Base-by-base conservation (phyloP, 805 yeast species). In the Ogataea salicorniae region DNA sequence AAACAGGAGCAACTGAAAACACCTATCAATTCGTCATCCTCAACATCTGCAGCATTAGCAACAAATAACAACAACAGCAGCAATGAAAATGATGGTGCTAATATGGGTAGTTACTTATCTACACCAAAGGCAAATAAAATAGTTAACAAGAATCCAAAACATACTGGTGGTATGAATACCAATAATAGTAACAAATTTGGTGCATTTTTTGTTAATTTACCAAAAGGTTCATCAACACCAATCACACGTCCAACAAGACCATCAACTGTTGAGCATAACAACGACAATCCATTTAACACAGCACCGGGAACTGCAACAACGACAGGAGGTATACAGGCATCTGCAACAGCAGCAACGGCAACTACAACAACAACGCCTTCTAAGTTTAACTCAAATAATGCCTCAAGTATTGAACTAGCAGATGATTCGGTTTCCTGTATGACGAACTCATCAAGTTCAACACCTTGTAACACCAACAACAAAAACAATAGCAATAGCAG, bases 71-170 rank as follows among this genome's bases (percentile, higher is more conserved):
- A 15, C 17, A 8, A 41, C n/a, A 7, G 9, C 23, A 20, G 16
- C 11, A 34, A 5, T 20, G 18, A 34, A 5, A 34, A 26, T n/a
- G 34, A 41, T 11, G 18, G 20, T 20, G n/a, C 9, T 22, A 43
- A 34, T 9, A 14, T n/a, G 37, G 26, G 17, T 22, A 23, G 16
- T 8, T 52, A 47, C 15, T 36, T 56, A 8, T 41, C 48, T 14
- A 56, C 60, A 11, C 60, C 60, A 14, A 56, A 51, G 36, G 47
- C 58, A 11, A 51, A 46, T 18, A 56, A 53, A 35, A 50, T 54
- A 11, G 47, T 50, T 23, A 45, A 46, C 26, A 54, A 51, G 36
- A 37, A 48, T 11, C 36, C 38, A 4, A 41, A 40, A 15, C 48
- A 48, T 17, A 14, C 34, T 22, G 26, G 31, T 41, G 34, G 38